Conservation (phyloP, 2,329 filamentous ascomycete species). For the Alternaria sp. region DNA sequence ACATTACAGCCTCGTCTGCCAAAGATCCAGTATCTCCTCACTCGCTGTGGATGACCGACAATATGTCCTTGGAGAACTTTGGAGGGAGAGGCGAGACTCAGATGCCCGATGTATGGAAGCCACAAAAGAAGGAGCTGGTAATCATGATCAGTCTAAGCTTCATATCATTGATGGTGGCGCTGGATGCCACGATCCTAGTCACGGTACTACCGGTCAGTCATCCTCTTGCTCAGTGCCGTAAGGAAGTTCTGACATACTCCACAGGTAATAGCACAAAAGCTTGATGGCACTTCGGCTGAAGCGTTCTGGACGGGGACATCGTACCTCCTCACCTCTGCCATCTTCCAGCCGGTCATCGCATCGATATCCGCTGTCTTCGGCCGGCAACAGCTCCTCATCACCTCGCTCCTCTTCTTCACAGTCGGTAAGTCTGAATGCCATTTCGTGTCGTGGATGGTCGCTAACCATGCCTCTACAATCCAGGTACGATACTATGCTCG, state of each 20-base stretch:
- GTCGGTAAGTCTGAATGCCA: conserved; percentile 36
- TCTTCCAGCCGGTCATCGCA: conserved; percentile 60
- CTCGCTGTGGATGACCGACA: not conserved
- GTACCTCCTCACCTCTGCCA: conserved; percentile 70
- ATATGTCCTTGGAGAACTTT: conserved; percentile 6
- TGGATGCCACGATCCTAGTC: conserved; percentile 41
- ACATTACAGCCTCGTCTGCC: not conserved
- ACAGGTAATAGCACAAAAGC: conserved; percentile 31
- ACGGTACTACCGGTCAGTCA: conserved; percentile 35
- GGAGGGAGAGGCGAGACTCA: conserved; percentile 15
- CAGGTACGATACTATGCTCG: conserved; percentile 50
- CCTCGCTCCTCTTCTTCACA: conserved; percentile 54
- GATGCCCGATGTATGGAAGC: conserved; percentile 13
- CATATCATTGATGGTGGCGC: conserved; percentile 36
- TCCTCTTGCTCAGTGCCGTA: not conserved
- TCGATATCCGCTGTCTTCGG: conserved; percentile 58
- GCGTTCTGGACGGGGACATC: conserved; percentile 76
- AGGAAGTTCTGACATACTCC: not conserved
- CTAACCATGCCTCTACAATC: not conserved
- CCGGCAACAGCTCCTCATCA: conserved; percentile 49
- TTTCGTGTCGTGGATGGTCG: not conserved
- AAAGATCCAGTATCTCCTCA: conserved; percentile 5
- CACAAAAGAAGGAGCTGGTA: conserved; percentile 20
- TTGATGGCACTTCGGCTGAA: conserved; percentile 48
- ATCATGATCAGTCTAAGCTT: conserved; percentile 39